Percentiles rank a stretch among this genome's conserved stretches.
phyloP scores from a whole-genome alignment of 2,329 filamentous ascomycete species.

The Venturiaceae sp. region DNA sequence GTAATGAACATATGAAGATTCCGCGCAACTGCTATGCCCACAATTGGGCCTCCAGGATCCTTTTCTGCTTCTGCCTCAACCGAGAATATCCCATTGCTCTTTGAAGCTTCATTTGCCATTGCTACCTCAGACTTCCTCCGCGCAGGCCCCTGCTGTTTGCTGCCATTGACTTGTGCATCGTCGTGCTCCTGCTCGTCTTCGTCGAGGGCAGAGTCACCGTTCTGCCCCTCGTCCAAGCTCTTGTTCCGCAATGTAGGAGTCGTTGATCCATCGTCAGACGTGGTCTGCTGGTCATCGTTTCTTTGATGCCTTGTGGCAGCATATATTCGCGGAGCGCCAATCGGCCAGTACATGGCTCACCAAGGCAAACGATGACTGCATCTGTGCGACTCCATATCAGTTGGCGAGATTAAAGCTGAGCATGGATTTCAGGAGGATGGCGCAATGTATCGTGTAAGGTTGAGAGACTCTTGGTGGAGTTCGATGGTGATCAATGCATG shows the following conservation, averaged over 20 bases:
- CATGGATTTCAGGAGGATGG: not conserved
- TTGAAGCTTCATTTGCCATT: not conserved
- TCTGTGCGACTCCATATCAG: constrained; percentile 13
- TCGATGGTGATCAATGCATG: not conserved
- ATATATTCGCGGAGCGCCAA: constrained; percentile 75
- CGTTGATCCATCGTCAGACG: constrained; percentile 1
- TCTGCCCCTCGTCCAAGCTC: not conserved
- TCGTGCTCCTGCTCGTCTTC: not conserved
- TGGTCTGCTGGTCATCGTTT: not conserved
- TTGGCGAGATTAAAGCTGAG: not conserved
- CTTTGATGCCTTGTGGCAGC: constrained; percentile 59
- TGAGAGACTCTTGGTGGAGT: not conserved
- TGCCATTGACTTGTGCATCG: not conserved
- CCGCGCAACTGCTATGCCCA: constrained; percentile 67
- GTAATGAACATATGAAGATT: constrained; percentile 78
- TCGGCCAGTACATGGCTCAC: constrained; percentile 75
- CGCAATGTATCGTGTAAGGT: not conserved
- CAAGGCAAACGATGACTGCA: constrained; percentile 10
- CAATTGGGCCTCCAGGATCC: constrained; percentile 51
- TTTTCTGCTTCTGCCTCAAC: constrained; percentile 17
- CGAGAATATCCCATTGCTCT: constrained; percentile 12
- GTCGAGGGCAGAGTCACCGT: not conserved
- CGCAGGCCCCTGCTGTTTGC: not conserved
- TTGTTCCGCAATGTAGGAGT: not conserved
- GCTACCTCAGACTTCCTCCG: not conserved